Percentiles rank a stretch among this genome's conserved stretches.
Conservation (phyloP, 495 filamentous ascomycete species). For the Tuber calosporum region DNA sequence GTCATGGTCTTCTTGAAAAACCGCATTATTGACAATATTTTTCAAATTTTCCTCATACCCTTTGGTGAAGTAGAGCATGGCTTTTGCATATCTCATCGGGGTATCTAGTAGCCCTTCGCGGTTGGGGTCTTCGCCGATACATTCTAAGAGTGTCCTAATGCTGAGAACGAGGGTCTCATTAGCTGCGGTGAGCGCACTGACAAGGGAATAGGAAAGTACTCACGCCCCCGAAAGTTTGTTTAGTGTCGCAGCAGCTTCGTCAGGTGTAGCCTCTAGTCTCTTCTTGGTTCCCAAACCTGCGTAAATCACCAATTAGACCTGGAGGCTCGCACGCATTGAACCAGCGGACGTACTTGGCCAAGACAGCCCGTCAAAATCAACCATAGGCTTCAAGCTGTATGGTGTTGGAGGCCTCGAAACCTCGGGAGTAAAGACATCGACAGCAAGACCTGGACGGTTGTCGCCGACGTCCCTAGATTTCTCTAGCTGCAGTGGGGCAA, state of each 20-base stretch:
- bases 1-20: constrained; percentile 95
- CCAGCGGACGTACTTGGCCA: constrained; percentile 53
- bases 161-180: not conserved
- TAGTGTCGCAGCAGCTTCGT: constrained; percentile 63
- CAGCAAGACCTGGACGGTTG: constrained; percentile 11
- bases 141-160: constrained; percentile 83
- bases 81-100: constrained; percentile 85
- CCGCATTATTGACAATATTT: constrained; percentile 87
- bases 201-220: not conserved
- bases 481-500: constrained; percentile 31
- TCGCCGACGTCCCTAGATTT: constrained; percentile 14
- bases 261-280: constrained; percentile 67
- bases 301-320: not conserved
- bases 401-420: constrained; percentile 31
- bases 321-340: not conserved
- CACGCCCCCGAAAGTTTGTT: constrained; percentile 70
- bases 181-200: not conserved
- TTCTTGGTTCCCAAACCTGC: constrained; percentile 70
- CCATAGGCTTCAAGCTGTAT: constrained; percentile 47
- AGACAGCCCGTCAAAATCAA: constrained; percentile 69
- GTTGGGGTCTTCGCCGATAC: constrained; percentile 89
- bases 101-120: constrained; percentile 82
- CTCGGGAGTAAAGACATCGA: constrained; percentile 24
- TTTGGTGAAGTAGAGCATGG: constrained; percentile 98
- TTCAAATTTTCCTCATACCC: constrained; percentile 94